Conservation (phyloP, 129 eudicot genomes). For the Pulicaria dysenterica region DNA sequence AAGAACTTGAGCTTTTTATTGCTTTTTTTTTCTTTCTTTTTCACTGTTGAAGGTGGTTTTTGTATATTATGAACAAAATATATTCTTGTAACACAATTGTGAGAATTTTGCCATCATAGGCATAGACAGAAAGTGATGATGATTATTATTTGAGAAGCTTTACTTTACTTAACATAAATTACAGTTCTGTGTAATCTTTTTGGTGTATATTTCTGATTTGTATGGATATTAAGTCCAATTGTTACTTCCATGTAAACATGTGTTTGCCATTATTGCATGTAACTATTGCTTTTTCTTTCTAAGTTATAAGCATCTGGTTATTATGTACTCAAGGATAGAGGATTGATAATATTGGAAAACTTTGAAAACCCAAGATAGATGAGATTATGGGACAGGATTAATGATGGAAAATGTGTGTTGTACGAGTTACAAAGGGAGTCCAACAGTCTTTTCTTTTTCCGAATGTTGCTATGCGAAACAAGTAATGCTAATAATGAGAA, state of each 20-base stretch:
- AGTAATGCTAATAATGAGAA: too few relatives aligned
- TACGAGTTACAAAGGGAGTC: too few relatives aligned
- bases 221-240: neutral
- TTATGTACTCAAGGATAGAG: too few relatives aligned
- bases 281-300: too few relatives aligned
- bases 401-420: too few relatives aligned
- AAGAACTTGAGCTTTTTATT: conserved; percentile 17
- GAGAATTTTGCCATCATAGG: conserved; percentile 47
- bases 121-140: conserved; percentile 35
- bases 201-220: neutral
- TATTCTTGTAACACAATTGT: conserved; percentile 32
- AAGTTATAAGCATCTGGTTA: too few relatives aligned
- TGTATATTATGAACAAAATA: conserved; percentile 53
- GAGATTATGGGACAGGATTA: too few relatives aligned
- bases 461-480: too few relatives aligned
- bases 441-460: too few relatives aligned
- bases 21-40: neutral
- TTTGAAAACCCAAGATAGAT: too few relatives aligned
- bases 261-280: neutral
- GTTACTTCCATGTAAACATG: neutral
- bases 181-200: neutral
- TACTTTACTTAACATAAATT: neutral
- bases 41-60: conserved; percentile 22
- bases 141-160: conserved; percentile 8
- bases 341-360: too few relatives aligned